These are phyloP conservation scores for Garcileccinum viscosum DNA, from an alignment of 1,284 basidiomycete species.

Conservation along the genomic window DNA sequence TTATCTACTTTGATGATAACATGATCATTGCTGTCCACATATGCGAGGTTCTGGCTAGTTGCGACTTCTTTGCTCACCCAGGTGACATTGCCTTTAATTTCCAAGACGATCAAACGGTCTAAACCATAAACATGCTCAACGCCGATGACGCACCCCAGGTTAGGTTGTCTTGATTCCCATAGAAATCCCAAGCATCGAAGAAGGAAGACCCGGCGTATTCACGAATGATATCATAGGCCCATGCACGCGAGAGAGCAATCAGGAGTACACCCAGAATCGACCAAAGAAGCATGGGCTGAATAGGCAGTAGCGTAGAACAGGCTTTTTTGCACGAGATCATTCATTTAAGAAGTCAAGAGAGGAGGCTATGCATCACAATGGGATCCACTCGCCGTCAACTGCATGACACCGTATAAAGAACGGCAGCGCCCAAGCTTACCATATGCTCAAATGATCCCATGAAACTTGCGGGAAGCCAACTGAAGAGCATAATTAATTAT, in stretches of 20 bases:
- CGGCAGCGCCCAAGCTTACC: neutral
- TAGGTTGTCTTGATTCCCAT: conserved; percentile 57
- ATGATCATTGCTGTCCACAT: conserved; percentile 56
- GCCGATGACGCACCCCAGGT: conserved; percentile 47
- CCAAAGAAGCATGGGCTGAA: conserved; percentile 15
- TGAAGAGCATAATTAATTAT: neutral
- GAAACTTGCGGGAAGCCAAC: neutral
- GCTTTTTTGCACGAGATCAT: neutral
- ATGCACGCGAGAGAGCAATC: conserved; percentile 7
- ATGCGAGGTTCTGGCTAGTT: conserved; percentile 55
- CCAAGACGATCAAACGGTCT: conserved; percentile 20
- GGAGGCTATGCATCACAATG: conserved; percentile 8
- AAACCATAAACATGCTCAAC: conserved; percentile 1
- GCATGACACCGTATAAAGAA: neutral
- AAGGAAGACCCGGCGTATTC: conserved; percentile 53
- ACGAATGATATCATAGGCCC: conserved; percentile 40
- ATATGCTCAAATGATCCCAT: neutral
- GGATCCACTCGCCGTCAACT: neutral
- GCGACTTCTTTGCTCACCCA: conserved; percentile 56
- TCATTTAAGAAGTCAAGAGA: conserved; percentile 18
- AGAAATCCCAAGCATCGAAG: conserved; percentile 63
- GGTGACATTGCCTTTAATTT: conserved; percentile 52
- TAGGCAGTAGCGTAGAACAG: neutral
- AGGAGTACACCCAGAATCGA: conserved; percentile 4
- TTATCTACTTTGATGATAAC: conserved; percentile 70